Base-by-base conservation (phyloP, 495 filamentous ascomycete species). In the Staphylotrichum longicolle region DNA sequence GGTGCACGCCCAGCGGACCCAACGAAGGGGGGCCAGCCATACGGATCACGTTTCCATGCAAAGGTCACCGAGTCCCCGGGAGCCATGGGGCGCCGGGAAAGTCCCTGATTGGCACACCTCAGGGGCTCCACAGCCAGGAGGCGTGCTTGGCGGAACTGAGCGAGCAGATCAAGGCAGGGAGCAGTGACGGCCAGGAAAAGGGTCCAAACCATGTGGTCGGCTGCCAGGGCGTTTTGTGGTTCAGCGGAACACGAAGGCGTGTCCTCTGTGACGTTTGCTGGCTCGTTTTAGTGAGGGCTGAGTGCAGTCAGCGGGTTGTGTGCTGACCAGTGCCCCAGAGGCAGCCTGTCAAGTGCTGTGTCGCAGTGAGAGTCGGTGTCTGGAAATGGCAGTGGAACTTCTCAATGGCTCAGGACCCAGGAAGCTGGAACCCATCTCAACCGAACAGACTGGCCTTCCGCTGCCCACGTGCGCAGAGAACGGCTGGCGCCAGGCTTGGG, bases 41-140 rank as follows among this genome's bases (percentile, higher is more conserved):
- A 64, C 63, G 57, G 57, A 61, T 63, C 63, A 65, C 60, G 57
- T 61, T 63, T 57, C 42, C 33, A 33, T 54, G 51, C 39, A 34
- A 58, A 35, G 40, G 51, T 56, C 51, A 47, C 52, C 62, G 46
- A 64, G 57, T 57, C 52, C 57, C 32, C 46, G 51, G 63, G 32
- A 49, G 33, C 27, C 30, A 42, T 41, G 20, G 57, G 45, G 60
- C 54, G 55, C 5, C 42, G 32, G 41, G 34, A 57, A 5, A 2
- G 7, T 44, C 39, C 14, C 30, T 15, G 58, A 50, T 58, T 62
- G 53, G 60, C 34, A 12, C n/a, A 14, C 34, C 3, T 27, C 20
- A 12, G 30, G 11, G 39, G 35, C 41, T 46, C 6, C 30, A 30
- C 11, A 46, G 60, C 47, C 10, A 56, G 39, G 39, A 57, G 40